These are phyloP conservation scores for Exobasidium rhododendri DNA, from an alignment of 1,284 basidiomycete species.

Conservation along the genomic window DNA sequence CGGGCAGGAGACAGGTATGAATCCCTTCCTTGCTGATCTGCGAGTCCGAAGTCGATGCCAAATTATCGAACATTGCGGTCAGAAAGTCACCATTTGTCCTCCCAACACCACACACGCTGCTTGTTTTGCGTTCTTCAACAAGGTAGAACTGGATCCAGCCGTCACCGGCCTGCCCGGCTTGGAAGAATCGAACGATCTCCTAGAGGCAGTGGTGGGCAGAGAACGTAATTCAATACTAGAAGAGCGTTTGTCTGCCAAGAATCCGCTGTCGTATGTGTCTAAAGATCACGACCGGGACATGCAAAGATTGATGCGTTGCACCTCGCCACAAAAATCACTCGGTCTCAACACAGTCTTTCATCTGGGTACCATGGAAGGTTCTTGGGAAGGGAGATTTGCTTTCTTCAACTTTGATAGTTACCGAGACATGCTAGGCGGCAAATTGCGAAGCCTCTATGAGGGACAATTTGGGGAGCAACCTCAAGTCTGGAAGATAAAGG, in stretches of 20 bases:
- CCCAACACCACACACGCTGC: conserved; percentile 54
- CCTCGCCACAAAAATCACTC: conserved; percentile 54
- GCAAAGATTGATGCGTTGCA: conserved; percentile 30
- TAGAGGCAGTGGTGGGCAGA: neutral
- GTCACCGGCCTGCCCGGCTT: conserved; percentile 32
- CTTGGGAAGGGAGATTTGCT: conserved; percentile 61
- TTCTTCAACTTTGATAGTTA: conserved; percentile 63
- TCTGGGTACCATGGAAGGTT: conserved; percentile 57
- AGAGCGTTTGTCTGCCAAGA: conserved; percentile 9
- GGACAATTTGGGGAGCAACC: conserved; percentile 61
- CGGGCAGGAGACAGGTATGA: conserved; percentile 12
- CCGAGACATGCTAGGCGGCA: conserved; percentile 58
- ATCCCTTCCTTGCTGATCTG: conserved; percentile 58
- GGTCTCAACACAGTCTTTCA: conserved; percentile 57
- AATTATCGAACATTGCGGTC: conserved; percentile 56
- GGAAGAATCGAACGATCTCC: conserved; percentile 14
- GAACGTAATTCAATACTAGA: neutral
- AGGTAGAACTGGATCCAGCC: conserved; percentile 54
- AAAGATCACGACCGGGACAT: conserved; percentile 41
- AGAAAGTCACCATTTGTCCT: conserved; percentile 37
- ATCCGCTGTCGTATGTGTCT: conserved; percentile 27
- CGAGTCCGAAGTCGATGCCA: conserved; percentile 53
- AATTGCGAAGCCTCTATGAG: conserved; percentile 58
- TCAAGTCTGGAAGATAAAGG: conserved; percentile 61
- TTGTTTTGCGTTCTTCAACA: conserved; percentile 54